These are phyloP conservation scores for Iris macrosiphon DNA, from an alignment of 106 monocot species.

Conservation along the genomic window DNA sequence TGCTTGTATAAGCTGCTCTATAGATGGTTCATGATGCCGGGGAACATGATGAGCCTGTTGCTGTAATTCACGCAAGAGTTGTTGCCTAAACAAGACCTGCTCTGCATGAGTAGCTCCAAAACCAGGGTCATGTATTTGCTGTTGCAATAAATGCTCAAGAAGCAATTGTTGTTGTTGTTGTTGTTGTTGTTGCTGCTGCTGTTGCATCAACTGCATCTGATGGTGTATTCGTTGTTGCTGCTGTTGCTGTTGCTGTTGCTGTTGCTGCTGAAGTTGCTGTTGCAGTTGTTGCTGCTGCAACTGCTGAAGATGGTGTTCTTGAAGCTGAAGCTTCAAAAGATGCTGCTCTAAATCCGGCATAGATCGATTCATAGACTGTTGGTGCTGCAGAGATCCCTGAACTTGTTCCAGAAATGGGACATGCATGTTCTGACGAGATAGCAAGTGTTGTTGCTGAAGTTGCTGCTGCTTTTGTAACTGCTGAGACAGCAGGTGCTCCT, in stretches of 20 bases:
- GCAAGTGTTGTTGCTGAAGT: slow-evolving; percentile 29
- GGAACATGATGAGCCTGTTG: slow-evolving; percentile 41
- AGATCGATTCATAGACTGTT: slow-evolving; percentile 28
- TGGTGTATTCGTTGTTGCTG: too few relatives aligned
- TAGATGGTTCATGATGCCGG: slow-evolving; percentile 42
- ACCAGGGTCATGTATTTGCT: slow-evolving; percentile 39
- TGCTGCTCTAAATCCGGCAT: slow-evolving; percentile 51
- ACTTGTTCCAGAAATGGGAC: slow-evolving; percentile 33
- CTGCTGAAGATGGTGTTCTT: slow-evolving; percentile 24
- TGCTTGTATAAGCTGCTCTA: slow-evolving; percentile 76
- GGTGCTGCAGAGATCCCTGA: slow-evolving; percentile 22
- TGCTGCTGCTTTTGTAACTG: slow-evolving; percentile 32
- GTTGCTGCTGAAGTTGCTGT: slow-evolving; percentile 27
- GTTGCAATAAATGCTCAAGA: slow-evolving; percentile 63
- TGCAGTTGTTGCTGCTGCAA: slow-evolving; percentile 20
- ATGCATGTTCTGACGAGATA: slow-evolving; percentile 37
- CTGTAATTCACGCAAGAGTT: slow-evolving; percentile 40
- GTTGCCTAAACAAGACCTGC: slow-evolving; percentile 41
- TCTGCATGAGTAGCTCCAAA: slow-evolving; percentile 31
- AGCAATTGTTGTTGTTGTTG: slow-evolving; percentile 65
- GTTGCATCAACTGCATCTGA: slow-evolving; percentile 33
- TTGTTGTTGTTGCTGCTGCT: slow-evolving; percentile 47
- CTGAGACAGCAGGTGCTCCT: slow-evolving; percentile 50
- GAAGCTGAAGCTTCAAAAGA: slow-evolving; percentile 41
- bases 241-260: slow-evolving; percentile 34